phyloP scores from a whole-genome alignment of 192 early-diverging fungal genomes.

The Polychytrium aggregatum region DNA sequence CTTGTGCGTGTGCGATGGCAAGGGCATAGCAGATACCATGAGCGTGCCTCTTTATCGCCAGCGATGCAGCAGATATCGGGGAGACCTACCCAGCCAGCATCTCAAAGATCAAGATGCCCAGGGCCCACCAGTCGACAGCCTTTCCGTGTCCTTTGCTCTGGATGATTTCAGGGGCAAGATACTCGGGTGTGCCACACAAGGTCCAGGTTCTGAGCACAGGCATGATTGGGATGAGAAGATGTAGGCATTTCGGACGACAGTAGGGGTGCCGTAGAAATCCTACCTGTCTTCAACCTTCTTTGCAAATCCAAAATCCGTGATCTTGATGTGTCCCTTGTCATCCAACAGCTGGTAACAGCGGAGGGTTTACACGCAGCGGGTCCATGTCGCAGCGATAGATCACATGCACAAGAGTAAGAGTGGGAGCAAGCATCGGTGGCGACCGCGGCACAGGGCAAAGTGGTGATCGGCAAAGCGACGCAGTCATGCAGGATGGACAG shows the following conservation, averaged over 20 bases:
- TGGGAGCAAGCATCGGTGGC: too few relatives aligned
- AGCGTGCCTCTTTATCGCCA: too few relatives aligned
- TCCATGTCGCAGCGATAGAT: too few relatives aligned
- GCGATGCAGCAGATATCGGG: too few relatives aligned
- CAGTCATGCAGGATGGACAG: too few relatives aligned
- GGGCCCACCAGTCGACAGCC: constrained; percentile 98
- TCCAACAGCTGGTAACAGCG: constrained; percentile 69
- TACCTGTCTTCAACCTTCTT: constrained; percentile 73
- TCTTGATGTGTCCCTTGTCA: constrained; percentile 85
- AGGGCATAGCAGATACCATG: too few relatives aligned
- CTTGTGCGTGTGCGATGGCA: too few relatives aligned
- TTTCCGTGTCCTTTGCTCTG: constrained; percentile 94
- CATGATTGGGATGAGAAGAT: neutral
- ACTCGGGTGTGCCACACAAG: constrained; percentile 95
- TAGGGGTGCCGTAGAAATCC: constrained; percentile 5
- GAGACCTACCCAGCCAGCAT: constrained; percentile 80
- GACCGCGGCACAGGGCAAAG: too few relatives aligned
- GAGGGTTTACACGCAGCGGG: too few relatives aligned
- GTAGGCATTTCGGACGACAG: neutral
- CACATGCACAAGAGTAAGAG: too few relatives aligned
- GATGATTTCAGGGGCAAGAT: constrained; percentile 93
- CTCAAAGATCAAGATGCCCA: constrained; percentile 95
- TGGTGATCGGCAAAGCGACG: too few relatives aligned
- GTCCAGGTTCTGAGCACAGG: constrained; percentile 77
- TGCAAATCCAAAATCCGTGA: constrained; percentile 97